Evolutionary conservation across 2,329 filamentous ascomycete species (phyloP), one percentile per base, ranked within the genome.

Genomic region (Colletotrichum sp.): DNA sequence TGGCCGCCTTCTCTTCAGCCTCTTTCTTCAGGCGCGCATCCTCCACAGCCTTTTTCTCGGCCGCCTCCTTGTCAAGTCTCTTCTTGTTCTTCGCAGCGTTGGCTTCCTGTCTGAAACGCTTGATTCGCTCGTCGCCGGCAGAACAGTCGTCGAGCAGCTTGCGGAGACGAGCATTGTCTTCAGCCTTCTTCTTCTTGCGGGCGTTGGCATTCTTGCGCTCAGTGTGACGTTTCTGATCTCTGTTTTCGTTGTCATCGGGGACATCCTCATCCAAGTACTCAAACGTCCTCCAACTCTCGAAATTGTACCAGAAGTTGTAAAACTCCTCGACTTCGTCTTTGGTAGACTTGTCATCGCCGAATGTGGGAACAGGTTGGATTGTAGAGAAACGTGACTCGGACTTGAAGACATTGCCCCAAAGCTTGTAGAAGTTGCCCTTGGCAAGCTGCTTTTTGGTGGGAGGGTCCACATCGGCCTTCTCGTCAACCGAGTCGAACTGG

Each of bases 251-350:
- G 90, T 99, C 97, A 83, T 99, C 97, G 55, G 97, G 97, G 34
- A 99, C 96, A 84, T 99, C 97, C 89, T 99, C 97, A 83, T 99
- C 97, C 75, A 98, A 94, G 87, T 99, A 99, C 88, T 99, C 97
- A 82, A 99, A 99, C 4, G 94, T 93, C 77, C 97, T 92, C 97
- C 97, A 99, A 86, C 94, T 97, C 90, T 99, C 97, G 82, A 99
- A 98, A 91, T 96, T 98, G 91, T 99, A 99, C 94, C 95, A 99
- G 90, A 99, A 99, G 91, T 99, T 98, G 92, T 99, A 99, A 87
- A 99, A 99, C 70, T 90, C 89, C 83, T 99, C 96, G 63, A 99
- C 97, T 10, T 98, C 93, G 83, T 98, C 95, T 87, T 96, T 95
- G 81, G 92, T 92, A 82, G 94, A 93, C 79, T 98, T 94, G 79